These are phyloP conservation scores for Crithidia sp. DNA, from an alignment of 208 protist species.

Conservation along the genomic window DNA sequence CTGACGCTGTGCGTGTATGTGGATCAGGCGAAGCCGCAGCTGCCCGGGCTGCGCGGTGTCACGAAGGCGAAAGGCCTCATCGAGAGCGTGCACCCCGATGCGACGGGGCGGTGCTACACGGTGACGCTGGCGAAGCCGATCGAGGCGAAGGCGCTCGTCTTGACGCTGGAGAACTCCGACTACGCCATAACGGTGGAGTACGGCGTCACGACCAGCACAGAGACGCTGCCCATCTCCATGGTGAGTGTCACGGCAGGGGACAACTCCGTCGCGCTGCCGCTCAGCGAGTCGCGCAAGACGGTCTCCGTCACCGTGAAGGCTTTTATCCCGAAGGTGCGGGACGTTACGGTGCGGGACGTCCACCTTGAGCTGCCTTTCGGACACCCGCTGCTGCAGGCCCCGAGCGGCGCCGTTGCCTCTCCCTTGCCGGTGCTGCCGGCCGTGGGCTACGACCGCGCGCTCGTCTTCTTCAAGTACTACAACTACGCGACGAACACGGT, in stretches of 20 bases:
- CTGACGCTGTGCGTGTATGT: constrained; percentile 58
- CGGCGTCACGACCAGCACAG: constrained; percentile 22
- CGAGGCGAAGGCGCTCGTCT: constrained; percentile 19
- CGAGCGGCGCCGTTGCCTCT: background rate
- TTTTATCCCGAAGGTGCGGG: constrained; percentile 15
- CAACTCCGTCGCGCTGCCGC: constrained; percentile 22
- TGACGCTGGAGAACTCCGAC: constrained; percentile 28
- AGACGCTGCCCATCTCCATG: constrained; percentile 22
- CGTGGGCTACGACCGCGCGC: constrained; percentile 41
- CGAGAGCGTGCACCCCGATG: constrained; percentile 20
- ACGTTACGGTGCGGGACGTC: constrained; percentile 28
- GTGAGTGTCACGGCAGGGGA: constrained; percentile 16
- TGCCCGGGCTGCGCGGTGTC: constrained; percentile 19
- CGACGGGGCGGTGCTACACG: constrained; percentile 22
- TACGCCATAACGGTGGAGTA: constrained; percentile 32
- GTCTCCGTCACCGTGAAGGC: constrained; percentile 21
- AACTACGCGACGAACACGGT: constrained; percentile 59
- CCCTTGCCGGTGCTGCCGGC: constrained; percentile 29
- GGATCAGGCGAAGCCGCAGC: constrained; percentile 40
- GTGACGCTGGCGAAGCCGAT: constrained; percentile 26
- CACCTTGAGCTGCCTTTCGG: constrained; percentile 36
- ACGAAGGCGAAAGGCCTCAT: constrained; percentile 21
- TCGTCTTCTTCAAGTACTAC: constrained; percentile 87
- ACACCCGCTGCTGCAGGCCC: constrained; percentile 13
- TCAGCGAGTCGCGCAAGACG: constrained; percentile 23